These are phyloP conservation scores for Diplodia corticola DNA, from an alignment of 2,329 filamentous ascomycete species.

Conservation along the genomic window DNA sequence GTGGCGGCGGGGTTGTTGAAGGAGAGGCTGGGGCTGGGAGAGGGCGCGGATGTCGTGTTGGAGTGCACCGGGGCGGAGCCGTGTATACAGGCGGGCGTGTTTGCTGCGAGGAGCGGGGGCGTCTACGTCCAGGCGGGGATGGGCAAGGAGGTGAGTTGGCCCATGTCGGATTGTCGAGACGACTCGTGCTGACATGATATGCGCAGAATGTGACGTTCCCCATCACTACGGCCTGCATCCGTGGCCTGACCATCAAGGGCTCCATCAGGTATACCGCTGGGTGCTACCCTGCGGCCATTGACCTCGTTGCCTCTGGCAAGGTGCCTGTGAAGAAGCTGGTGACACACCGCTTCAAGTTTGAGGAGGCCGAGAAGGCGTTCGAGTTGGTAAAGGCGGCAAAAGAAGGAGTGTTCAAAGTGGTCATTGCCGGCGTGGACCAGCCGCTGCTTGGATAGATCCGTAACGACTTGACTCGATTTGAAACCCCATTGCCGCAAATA, in stretches of 20 bases:
- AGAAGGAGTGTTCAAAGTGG: conserved; percentile 46
- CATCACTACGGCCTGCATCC: conserved; percentile 52
- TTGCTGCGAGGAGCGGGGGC: conserved; percentile 27
- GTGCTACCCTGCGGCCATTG: conserved; percentile 52
- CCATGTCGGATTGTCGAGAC: too few species aligned
- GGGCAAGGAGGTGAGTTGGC: conserved; percentile 26
- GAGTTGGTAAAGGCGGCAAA: conserved; percentile 43
- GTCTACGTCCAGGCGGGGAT: conserved; percentile 32
- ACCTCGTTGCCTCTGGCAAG: conserved; percentile 53
- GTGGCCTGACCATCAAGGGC: conserved; percentile 51
- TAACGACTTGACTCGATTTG: not conserved
- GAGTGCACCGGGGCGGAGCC: conserved; percentile 30
- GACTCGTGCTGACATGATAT: not conserved
- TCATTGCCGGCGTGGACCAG: conserved; percentile 44
- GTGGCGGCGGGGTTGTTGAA: conserved; percentile 26
- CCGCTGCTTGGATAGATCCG: not conserved
- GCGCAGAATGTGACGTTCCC: conserved; percentile 51
- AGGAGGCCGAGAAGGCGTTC: conserved; percentile 52
- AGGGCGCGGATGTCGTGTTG: conserved; percentile 30
- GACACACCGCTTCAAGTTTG: conserved; percentile 46
- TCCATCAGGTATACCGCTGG: conserved; percentile 55
- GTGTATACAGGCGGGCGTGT: conserved; percentile 29
- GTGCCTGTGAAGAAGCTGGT: conserved; percentile 45
- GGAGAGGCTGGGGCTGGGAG: conserved; percentile 25
- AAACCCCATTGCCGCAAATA: too few species aligned